phyloP scores from a whole-genome alignment of 345 rosid species.

The Populus alba region DNA sequence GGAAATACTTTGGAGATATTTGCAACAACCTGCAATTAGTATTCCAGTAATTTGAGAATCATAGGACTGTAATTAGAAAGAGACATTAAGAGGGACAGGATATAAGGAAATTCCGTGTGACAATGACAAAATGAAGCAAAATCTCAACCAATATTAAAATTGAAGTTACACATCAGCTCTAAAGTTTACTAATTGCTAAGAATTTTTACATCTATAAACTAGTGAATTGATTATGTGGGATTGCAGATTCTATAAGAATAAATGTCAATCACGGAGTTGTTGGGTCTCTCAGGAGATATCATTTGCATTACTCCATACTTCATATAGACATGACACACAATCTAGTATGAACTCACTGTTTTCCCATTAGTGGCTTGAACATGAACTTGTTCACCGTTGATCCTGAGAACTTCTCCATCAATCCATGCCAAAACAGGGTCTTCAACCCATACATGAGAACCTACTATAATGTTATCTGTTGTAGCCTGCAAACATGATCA shows the following conservation, averaged over 20 bases:
- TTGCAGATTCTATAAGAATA: neutral
- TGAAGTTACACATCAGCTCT: constrained; percentile 3
- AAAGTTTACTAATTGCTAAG: neutral
- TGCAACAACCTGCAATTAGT: constrained; percentile 65
- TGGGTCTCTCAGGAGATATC: neutral
- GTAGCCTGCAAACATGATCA: constrained; percentile 52
- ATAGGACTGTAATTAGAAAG: neutral
- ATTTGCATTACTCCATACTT: constrained; percentile 7
- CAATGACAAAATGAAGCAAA: constrained; percentile 16
- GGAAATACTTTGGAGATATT: constrained; percentile 80
- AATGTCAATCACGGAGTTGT: constrained; percentile 4
- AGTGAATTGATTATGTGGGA: neutral
- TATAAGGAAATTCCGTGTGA: neutral
- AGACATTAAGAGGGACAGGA: neutral
- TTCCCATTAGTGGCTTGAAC: constrained; percentile 63
- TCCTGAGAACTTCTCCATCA: constrained; percentile 84
- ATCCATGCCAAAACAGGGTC: constrained; percentile 79
- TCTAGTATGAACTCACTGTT: constrained; percentile 51
- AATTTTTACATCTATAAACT: neutral
- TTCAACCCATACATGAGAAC: constrained; percentile 98
- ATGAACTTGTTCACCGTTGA: constrained; percentile 72
- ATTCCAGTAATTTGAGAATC: constrained; percentile 2
- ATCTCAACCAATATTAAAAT: constrained; percentile 6
- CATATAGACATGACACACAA: constrained; percentile 9
- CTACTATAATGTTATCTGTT: constrained; percentile 80